phyloP scores from a whole-genome alignment of 23 red algal species.

The Pyropia haitanensis region DNA sequence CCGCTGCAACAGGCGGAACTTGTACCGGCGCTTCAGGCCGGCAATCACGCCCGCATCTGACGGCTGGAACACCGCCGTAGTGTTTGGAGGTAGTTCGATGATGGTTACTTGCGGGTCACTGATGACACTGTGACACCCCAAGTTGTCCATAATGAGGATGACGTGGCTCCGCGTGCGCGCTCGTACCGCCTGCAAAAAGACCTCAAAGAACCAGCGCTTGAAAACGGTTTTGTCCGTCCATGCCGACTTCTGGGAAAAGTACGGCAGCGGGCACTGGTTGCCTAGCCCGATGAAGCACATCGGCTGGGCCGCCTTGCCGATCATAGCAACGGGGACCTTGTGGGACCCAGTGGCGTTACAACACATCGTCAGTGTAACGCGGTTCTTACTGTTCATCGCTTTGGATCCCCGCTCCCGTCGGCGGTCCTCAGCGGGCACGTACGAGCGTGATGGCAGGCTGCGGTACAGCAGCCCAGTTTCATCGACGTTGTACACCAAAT shows the following conservation, averaged over 20 bases:
- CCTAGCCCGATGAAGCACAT: not conserved
- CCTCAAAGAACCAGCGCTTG: not conserved
- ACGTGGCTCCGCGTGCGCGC: not conserved
- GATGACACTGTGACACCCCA: too few relatives aligned
- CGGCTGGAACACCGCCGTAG: not conserved
- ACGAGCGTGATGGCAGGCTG: too few relatives aligned
- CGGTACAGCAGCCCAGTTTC: too few relatives aligned
- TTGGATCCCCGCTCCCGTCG: conserved; percentile 5
- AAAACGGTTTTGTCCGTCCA: not conserved
- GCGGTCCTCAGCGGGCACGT: too few relatives aligned
- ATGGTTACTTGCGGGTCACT: too few relatives aligned
- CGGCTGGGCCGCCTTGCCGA: not conserved
- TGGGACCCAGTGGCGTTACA: not conserved
- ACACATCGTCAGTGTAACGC: not conserved
- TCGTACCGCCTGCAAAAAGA: not conserved
- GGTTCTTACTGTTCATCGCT: conserved; percentile 1
- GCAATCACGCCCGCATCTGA: conserved; percentile 12
- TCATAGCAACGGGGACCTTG: not conserved
- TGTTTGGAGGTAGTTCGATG: conserved; percentile 18
- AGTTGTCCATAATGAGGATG: conserved; percentile 3
- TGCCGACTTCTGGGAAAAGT: not conserved
- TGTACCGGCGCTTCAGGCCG: conserved; percentile 11
- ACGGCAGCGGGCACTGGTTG: not conserved
- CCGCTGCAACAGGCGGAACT: too few relatives aligned
- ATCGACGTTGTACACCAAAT: too few relatives aligned